phyloP scores from a whole-genome alignment of 179 eudicot species.

The Silene coronaria region DNA sequence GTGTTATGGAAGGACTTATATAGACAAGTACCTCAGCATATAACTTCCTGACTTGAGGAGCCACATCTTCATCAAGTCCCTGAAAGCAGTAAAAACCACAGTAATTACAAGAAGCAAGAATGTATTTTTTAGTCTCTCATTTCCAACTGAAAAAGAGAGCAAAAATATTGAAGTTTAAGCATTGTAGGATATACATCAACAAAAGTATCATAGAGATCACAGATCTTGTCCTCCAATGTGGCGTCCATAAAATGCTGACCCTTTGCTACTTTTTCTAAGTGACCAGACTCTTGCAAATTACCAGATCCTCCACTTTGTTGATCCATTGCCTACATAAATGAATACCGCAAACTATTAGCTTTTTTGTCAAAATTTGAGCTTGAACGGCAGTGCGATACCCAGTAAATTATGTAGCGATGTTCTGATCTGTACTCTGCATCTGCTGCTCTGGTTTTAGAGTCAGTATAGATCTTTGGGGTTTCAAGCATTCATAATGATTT shows the following conservation, averaged over 20 bases:
- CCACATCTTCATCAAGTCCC: slow-evolving; percentile 95
- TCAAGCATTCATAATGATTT: not conserved
- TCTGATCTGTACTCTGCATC: not conserved
- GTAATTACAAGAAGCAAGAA: slow-evolving; percentile 16
- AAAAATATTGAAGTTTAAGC: not conserved
- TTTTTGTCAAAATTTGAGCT: not conserved
- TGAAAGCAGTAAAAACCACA: slow-evolving; percentile 26
- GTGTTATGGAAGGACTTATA: not conserved
- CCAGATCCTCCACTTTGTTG: slow-evolving; percentile 61
- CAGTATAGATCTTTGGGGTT: not conserved
- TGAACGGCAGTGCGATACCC: not conserved
- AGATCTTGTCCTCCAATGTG: slow-evolving; percentile 79
- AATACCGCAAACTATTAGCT: slow-evolving; percentile 1
- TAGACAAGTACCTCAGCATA: slow-evolving; percentile 68
- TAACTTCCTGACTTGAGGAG: slow-evolving; percentile 81
- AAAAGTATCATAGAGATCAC: slow-evolving; percentile 88
- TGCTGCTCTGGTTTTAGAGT: not conserved
- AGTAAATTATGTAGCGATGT: not conserved
- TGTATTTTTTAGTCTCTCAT: not conserved
- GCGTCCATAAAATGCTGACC: slow-evolving; percentile 60
- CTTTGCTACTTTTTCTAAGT: slow-evolving; percentile 44
- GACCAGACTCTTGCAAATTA: slow-evolving; percentile 59
- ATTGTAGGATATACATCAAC: slow-evolving; percentile 53
- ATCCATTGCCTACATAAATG: slow-evolving; percentile 47
- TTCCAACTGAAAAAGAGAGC: not conserved